Evolutionary conservation across 2,329 filamentous ascomycete species (phyloP).

Genomic region (Helotiales sp.): DNA sequence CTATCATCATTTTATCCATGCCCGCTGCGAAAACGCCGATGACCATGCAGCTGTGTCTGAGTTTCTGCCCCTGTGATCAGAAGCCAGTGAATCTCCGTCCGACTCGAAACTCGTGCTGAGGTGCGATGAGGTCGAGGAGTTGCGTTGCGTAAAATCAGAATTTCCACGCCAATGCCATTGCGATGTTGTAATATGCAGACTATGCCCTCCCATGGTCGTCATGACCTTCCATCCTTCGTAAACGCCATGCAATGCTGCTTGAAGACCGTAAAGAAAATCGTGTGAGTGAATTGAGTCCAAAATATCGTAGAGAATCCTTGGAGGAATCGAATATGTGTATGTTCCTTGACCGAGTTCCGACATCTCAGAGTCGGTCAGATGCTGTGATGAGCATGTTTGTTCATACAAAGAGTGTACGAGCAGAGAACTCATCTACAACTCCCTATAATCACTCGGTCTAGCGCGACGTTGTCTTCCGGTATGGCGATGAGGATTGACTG

Average conservation of each 20-base stretch:
- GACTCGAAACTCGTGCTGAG: not conserved
- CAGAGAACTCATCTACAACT: slow-evolving; percentile 53
- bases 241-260: slow-evolving; percentile 2
- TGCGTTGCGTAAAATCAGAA: not conserved
- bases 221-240: not conserved
- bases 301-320: not conserved
- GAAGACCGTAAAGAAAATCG: not conserved
- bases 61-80: not conserved
- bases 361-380: no score
- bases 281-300: not conserved
- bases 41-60: not conserved
- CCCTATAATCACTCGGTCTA: slow-evolving; percentile 86
- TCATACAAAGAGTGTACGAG: not conserved
- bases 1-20: not conserved
- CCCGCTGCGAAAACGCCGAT: not conserved
- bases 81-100: not conserved
- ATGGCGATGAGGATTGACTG: slow-evolving; percentile 90
- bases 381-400: no score
- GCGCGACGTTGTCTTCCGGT: slow-evolving; percentile 78
- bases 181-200: not conserved
- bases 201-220: not conserved
- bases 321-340: not conserved
- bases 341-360: not conserved
- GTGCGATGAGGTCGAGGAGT: not conserved
- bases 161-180: not conserved